Percentiles rank a stretch among this genome's conserved stretches.
Conservation (phyloP, 2,329 filamentous ascomycete species). For the Cryphonectria naterciae region DNA sequence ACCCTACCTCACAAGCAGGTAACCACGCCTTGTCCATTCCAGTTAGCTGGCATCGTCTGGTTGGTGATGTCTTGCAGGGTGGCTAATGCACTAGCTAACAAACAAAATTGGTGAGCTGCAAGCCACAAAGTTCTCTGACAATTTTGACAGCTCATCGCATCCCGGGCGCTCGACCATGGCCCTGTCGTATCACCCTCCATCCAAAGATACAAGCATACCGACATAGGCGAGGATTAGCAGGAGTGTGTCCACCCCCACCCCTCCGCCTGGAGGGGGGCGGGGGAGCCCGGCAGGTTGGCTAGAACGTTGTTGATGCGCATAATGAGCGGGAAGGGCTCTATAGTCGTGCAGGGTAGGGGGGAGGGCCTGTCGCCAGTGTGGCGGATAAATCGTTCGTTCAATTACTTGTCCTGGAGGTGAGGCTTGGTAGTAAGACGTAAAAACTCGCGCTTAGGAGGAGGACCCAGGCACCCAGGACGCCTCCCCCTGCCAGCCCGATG, state of each 20-base stretch:
- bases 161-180: background rate
- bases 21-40: constrained; percentile 23
- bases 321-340: background rate
- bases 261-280: background rate
- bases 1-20: constrained; percentile 3
- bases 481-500: constrained; percentile 14
- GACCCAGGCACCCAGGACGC: background rate
- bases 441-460: no score
- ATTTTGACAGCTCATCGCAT: constrained; percentile 20
- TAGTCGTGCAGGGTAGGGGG: background rate
- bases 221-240: background rate
- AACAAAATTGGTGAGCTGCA: constrained; percentile 21
- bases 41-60: constrained; percentile 9
- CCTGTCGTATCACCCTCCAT: background rate
- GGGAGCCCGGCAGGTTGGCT: constrained; percentile 7
- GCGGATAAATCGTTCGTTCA: background rate
- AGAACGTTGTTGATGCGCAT: background rate
- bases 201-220: background rate
- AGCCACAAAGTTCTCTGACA: constrained; percentile 20
- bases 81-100: constrained; percentile 15
- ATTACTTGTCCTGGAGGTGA: background rate
- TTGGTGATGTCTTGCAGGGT: constrained; percentile 10
- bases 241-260: background rate
- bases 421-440: background rate
- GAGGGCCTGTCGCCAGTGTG: background rate